Base-by-base conservation (phyloP, 2,329 filamentous ascomycete genomes). In the Aspergillus arachidicola region DNA sequence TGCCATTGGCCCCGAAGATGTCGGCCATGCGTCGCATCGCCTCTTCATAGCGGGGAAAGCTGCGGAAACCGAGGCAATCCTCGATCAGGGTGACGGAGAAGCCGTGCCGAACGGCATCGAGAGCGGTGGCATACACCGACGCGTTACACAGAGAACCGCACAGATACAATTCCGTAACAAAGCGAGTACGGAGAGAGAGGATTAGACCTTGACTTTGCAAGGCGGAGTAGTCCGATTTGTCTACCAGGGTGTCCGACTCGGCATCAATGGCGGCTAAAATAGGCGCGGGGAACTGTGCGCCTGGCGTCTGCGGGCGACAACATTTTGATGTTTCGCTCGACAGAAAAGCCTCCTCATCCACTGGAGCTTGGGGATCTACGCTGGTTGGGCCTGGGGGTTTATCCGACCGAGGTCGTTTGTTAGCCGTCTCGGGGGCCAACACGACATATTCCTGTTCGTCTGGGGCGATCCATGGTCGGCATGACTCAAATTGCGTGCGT, bases 81-180 rank as follows among this genome's bases (percentile, higher is more conserved):
- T 95, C 89, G 45, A 98, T 82, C 14, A 98, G 82, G 6, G 91
- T 95, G 72, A 97, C 92, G n/a, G 87, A 84, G 72, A 96, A 89
- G 5, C 94, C 95, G 76, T 97, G 91, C 23, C 91, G 87, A 1
- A 92, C 94, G 12, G 94, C 95, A 73, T 97, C 95, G 66, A 96
- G 84, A 4, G 93, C 93, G 1, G 94, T 97, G 9, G 95, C 94
- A 74, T 95, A 93, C 54, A 98, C 89, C 36, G 93, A 94, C 41
- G 96, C 83, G 72, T 98, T 97, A 50, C 90, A 92, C 56, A 96
- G 85, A 51, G 91, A 90, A 26, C 95, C 95, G 72, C 92, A 96
- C 28, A 98, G 86, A 77, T 91, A 97, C 14, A 99, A 82, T 71
- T 97, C 91, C 2, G 93, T 97, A 63, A 96, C 88, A 68, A 97